Conservation (phyloP, 1,284 basidiomycete species). For the Sporisorium sorghi region DNA sequence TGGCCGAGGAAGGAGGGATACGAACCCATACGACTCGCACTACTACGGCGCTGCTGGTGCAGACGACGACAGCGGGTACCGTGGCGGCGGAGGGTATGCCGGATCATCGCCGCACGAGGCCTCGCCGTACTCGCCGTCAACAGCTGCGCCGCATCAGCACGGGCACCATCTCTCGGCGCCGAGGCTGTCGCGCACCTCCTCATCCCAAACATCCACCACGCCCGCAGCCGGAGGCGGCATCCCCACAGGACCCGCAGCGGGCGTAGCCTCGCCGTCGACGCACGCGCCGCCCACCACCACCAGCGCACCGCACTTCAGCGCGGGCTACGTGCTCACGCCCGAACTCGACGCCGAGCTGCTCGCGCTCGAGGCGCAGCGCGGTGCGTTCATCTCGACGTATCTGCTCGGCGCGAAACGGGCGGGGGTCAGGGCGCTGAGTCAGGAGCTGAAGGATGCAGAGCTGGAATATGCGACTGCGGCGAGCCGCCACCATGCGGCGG, state of each 20-base stretch:
- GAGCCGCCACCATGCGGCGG: conserved; percentile 6
- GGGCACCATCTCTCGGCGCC: conserved; percentile 16
- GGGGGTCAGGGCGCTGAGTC: not conserved
- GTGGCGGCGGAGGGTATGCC: not conserved
- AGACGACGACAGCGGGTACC: conserved; percentile 12
- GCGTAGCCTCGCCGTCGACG: conserved; percentile 15
- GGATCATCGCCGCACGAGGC: conserved; percentile 36
- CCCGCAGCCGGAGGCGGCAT: conserved; percentile 21
- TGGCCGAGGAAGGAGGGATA: conserved; percentile 26
- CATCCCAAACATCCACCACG: conserved; percentile 24
- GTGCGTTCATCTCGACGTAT: conserved; percentile 15
- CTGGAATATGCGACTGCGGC: conserved; percentile 10
- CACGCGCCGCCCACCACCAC: not conserved
- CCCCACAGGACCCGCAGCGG: conserved; percentile 10
- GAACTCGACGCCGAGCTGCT: conserved; percentile 40
- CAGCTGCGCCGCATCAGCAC: not conserved
- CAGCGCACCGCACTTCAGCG: conserved; percentile 18
- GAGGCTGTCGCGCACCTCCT: conserved; percentile 36
- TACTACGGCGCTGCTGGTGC: not conserved
- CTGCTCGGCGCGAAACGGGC: conserved; percentile 18
- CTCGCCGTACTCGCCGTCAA: conserved; percentile 36
- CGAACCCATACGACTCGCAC: conserved; percentile 29
- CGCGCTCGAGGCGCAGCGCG: conserved; percentile 17
- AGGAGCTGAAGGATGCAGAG: conserved; percentile 24
- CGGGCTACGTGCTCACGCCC: conserved; percentile 21